Conservation (phyloP, 2,329 filamentous ascomycete genomes). For the Cladophialophora exuberans region DNA sequence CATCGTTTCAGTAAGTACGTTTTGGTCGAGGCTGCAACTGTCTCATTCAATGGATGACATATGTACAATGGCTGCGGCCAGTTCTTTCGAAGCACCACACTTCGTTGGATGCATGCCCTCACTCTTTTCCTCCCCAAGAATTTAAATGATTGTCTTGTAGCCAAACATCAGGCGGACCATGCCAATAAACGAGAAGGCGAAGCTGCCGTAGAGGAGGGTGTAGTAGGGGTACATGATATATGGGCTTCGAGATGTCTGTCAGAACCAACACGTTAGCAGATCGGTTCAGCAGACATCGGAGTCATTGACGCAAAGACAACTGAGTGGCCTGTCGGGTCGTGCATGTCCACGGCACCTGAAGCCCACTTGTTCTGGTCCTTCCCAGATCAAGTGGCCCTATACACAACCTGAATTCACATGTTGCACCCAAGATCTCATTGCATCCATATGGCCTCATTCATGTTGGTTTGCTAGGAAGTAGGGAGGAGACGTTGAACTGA, state of each 20-base stretch:
- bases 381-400: no score
- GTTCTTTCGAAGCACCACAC: background rate
- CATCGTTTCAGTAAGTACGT: no score
- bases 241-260: slow-evolving; percentile 58
- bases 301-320: no score
- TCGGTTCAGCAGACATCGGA: no score
- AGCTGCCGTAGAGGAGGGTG: slow-evolving; percentile 34
- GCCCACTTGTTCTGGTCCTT: no score
- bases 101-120: background rate
- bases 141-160: slow-evolving; percentile 64
- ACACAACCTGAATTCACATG: no score
- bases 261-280: slow-evolving; percentile 10
- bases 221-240: slow-evolving; percentile 66
- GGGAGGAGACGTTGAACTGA: slow-evolving; percentile 48
- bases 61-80: slow-evolving; percentile 24
- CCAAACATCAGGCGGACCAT: slow-evolving; percentile 54
- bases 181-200: slow-evolving; percentile 44
- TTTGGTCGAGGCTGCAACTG: background rate
- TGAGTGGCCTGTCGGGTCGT: no score
- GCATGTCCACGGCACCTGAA: no score
- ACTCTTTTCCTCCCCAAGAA: background rate
- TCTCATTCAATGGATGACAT: slow-evolving; percentile 1
- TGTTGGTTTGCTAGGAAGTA: no score
- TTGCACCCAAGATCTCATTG: no score
- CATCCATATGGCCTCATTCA: no score